A percentile compares a stretch with the other conserved stretches of the same genome.
Conservation (phyloP, 345 rosid species). For the Conringia planisiliqua region DNA sequence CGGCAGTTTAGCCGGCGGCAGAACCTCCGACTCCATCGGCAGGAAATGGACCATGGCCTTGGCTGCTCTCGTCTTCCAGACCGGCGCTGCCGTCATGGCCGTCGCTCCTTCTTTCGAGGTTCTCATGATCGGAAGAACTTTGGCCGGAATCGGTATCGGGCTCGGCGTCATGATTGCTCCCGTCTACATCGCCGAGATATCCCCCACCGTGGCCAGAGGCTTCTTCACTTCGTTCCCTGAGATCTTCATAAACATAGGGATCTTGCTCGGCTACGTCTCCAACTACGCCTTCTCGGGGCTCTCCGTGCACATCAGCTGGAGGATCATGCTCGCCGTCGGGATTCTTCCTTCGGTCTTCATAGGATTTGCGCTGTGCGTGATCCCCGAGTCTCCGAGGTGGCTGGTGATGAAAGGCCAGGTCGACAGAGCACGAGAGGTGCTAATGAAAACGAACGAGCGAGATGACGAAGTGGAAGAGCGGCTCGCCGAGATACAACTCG, state of each 20-base stretch:
- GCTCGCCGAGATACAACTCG: constrained; percentile 64
- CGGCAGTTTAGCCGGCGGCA: constrained; percentile 88
- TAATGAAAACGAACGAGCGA: constrained; percentile 63
- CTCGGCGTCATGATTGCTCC: constrained; percentile 93
- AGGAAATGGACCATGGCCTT: constrained; percentile 94
- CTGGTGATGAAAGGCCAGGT: constrained; percentile 70
- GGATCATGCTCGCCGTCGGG: constrained; percentile 91
- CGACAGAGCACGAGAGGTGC: constrained; percentile 70
- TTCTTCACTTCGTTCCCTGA: constrained; percentile 83
- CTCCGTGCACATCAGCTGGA: constrained; percentile 69
- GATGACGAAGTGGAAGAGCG: constrained; percentile 75
- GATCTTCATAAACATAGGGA: constrained; percentile 77
- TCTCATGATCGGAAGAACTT: constrained; percentile 69
- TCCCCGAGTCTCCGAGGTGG: constrained; percentile 96
- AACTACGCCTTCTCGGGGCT: constrained; percentile 76
- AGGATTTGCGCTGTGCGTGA: constrained; percentile 69
- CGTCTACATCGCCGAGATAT: constrained; percentile 81
- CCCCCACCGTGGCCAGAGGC: constrained; percentile 67
- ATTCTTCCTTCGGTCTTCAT: constrained; percentile 75
- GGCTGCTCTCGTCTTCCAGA: constrained; percentile 77
- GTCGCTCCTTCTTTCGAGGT: constrained; percentile 66
- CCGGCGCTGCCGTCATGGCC: constrained; percentile 75
- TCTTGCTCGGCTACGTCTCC: constrained; percentile 86
- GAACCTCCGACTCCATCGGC: constrained; percentile 73
- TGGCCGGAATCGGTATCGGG: constrained; percentile 83